Evolutionary conservation across 1,139 yeast species (phyloP).

Genomic region (Yamadazyma sp.): DNA sequence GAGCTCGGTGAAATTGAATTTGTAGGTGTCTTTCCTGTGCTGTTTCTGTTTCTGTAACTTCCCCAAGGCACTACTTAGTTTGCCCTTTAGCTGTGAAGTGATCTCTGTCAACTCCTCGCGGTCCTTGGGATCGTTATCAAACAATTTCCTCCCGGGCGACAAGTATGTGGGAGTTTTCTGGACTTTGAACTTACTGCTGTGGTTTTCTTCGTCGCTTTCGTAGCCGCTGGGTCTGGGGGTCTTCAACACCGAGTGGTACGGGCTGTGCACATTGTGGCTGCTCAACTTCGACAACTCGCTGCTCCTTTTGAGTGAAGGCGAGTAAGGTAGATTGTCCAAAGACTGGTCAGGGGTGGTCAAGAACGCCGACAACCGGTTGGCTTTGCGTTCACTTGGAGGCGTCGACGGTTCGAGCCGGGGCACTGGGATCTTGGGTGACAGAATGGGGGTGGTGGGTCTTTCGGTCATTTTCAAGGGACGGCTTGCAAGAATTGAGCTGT

Average conservation of each 20-base stretch:
- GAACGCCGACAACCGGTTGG: conserved; percentile 24
- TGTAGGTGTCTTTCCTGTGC: conserved; percentile 15
- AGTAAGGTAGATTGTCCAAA: conserved; percentile 31
- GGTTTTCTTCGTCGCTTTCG: conserved; percentile 25
- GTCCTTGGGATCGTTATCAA: conserved; percentile 14
- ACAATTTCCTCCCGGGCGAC: conserved; percentile 40
- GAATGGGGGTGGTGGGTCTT: conserved; percentile 38
- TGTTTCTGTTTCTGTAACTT: conserved; percentile 31
- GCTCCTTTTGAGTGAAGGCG: conserved; percentile 39
- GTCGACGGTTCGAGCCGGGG: conserved; percentile 12
- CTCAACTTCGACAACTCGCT: conserved; percentile 3
- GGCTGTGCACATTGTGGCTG: conserved; percentile 7
- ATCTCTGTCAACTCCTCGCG: conserved; percentile 40
- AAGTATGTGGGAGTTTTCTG: conserved; percentile 44
- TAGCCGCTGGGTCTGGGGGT: conserved; percentile 36
- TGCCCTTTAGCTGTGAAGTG: conserved; percentile 38
- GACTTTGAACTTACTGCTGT: conserved; percentile 25
- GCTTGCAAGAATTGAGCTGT: background rate
- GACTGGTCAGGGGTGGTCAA: conserved; percentile 35
- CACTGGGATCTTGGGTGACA: conserved; percentile 20
- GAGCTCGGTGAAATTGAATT: conserved; percentile 33
- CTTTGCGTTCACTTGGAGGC: conserved; percentile 15
- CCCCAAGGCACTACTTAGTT: conserved; percentile 41
- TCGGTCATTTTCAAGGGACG: conserved; percentile 15
- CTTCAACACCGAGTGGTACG: conserved; percentile 21